Conservation (phyloP, 805 yeast species). For the Myxozyma melibiosi region DNA sequence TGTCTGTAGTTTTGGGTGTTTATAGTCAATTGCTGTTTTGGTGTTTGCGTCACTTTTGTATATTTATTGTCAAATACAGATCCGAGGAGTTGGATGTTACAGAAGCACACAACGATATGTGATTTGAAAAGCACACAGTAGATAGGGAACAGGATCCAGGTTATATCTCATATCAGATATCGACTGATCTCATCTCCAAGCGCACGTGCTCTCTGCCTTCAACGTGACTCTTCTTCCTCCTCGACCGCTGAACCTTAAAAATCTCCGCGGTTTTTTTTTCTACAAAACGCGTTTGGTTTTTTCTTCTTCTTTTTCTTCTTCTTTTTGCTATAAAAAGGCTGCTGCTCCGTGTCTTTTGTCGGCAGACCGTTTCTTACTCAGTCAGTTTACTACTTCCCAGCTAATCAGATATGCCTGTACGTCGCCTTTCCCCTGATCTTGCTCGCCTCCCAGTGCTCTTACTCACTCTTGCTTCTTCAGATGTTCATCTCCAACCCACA, state of each 20-base stretch:
- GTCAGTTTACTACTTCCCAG: not conserved
- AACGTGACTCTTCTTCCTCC: too few species aligned
- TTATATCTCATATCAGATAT: too few species aligned
- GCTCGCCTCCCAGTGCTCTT: not conserved
- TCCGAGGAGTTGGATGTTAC: not conserved
- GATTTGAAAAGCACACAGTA: too few species aligned
- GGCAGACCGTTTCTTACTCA: not conserved
- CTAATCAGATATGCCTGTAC: constrained; percentile 14
- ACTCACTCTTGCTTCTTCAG: constrained; percentile 2
- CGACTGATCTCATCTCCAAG: too few species aligned
- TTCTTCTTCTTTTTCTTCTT: too few species aligned
- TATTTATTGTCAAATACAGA: not conserved
- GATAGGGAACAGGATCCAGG: too few species aligned
- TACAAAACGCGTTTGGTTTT: too few species aligned
- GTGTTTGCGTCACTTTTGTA: not conserved
- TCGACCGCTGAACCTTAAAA: too few species aligned
- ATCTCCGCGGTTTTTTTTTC: too few species aligned
- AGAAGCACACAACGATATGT: not conserved
- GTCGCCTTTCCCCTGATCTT: not conserved
- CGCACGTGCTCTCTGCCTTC: too few species aligned
- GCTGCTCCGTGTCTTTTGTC: too few species aligned
- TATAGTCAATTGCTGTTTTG: not conserved
- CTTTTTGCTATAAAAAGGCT: too few species aligned
- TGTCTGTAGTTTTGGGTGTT: not conserved
- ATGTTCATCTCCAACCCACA: constrained; percentile 87